Evolutionary conservation across 495 filamentous ascomycete genomes (phyloP), one percentile per base, ranked within the genome.

Genomic region (Lasiosphaeria hispida): DNA sequence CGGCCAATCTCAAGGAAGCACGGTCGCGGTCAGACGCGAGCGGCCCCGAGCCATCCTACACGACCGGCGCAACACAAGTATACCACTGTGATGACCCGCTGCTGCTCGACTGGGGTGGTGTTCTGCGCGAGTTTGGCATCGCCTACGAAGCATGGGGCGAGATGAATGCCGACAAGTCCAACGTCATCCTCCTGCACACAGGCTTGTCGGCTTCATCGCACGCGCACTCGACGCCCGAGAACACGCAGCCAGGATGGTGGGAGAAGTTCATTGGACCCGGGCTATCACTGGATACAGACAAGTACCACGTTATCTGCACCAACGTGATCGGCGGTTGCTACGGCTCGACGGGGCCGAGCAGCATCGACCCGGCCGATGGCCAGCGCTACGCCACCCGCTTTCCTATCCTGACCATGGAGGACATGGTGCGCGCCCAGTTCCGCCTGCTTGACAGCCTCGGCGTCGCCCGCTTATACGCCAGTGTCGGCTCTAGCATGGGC

Each of bases 391-490:
- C 92, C 10, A 99, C 94, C 1, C 85, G 95, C 17, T 99, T 99
- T 71, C 94, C 94, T 5, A 96, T 99, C 58, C 75, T 99, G 35
- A 99, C 94, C 0, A 87, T 99, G 75, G 85, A 94, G 53, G 94
- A 99, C 73, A 99, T 97, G 94, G 94, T 99, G 7, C 83, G 90
- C 14, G 92, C 92, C 4, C 94, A 99, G 69, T 99, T 97, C 74
- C 79, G 88, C 35, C 81, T 99, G 6, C 79, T 99, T 14, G 94
- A 97, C 69, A 69, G 72, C 18, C 75, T 97, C 13, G 88, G 87
- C 3, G 88, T 97, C 35, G 64, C 84, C 38, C 91, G 85, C 67
- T 78, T 97, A 14, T 91, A 95, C 68, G 93, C 95, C 8, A 96
- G 91, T 48, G 92, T 97, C 15, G 94, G 94, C 11, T 88, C 89